These are phyloP conservation scores for Chaetomiaceae sp. DNA, from an alignment of 2,329 filamentous ascomycete genomes.

Conservation along the genomic window DNA sequence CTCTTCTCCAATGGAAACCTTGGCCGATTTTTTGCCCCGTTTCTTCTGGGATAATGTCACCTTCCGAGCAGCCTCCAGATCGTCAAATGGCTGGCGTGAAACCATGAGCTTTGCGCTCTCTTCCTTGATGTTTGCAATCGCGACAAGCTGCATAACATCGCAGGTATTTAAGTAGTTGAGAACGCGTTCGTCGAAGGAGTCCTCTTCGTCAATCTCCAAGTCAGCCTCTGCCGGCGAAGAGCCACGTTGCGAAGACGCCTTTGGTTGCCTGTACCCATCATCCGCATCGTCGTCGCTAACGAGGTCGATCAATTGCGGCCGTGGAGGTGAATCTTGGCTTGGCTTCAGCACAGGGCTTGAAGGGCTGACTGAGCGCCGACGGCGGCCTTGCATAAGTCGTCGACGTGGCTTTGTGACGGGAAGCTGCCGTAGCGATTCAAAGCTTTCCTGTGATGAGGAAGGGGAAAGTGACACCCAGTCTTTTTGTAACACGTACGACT, in stretches of 20 bases:
- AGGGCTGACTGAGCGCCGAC: slow-evolving; percentile 18
- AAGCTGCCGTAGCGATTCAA: slow-evolving; percentile 15
- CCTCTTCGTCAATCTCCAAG: slow-evolving; percentile 9
- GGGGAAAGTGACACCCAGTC: slow-evolving; percentile 23
- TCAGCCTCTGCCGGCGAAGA: slow-evolving; percentile 10
- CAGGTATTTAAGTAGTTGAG: slow-evolving; percentile 82
- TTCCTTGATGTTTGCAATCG: slow-evolving; percentile 72
- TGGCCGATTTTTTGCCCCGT: slow-evolving; percentile 43
- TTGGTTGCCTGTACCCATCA: slow-evolving; percentile 25
- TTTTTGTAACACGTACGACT: slow-evolving; percentile 17
- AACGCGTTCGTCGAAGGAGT: slow-evolving; percentile 41
- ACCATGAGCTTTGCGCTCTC: slow-evolving; percentile 66
- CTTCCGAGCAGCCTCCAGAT: slow-evolving; percentile 60
- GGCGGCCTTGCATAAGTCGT: slow-evolving; percentile 26
- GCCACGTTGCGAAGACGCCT: slow-evolving; percentile 5
- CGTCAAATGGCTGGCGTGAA: slow-evolving; percentile 67
- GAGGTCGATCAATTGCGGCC: slow-evolving; percentile 21
- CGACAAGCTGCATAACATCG: slow-evolving; percentile 68
- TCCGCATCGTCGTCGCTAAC: slow-evolving; percentile 42
- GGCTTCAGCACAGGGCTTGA: slow-evolving; percentile 15
- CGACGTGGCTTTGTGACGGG: slow-evolving; percentile 21
- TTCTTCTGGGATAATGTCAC: slow-evolving; percentile 55
- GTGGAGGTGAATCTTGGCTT: slow-evolving; percentile 1
- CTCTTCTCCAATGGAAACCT: slow-evolving; percentile 48
- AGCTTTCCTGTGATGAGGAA: slow-evolving; percentile 16